A percentile compares a stretch with the other conserved stretches of the same genome.
Conservation (phyloP, 148 eudicot species). For the Silene latifolia region DNA sequence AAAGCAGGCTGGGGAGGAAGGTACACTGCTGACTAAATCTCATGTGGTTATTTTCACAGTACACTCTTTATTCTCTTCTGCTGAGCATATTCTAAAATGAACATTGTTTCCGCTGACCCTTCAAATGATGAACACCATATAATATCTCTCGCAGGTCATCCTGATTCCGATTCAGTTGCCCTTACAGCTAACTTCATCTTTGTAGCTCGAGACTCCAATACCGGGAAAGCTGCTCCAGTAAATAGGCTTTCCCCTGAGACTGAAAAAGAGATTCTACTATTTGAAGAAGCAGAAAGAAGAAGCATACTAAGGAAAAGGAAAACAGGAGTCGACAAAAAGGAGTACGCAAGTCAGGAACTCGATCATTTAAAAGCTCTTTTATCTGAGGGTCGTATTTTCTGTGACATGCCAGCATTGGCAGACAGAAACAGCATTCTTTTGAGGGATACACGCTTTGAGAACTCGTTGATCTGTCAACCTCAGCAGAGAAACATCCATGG, state of each 20-base stretch:
- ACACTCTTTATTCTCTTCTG: too few species aligned
- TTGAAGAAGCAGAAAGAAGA: slow-evolving; percentile 83
- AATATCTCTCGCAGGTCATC: slow-evolving; percentile 30
- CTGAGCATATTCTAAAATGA: too few species aligned
- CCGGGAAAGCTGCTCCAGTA: slow-evolving; percentile 81
- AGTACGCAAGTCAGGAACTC: slow-evolving; percentile 38
- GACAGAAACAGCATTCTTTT: slow-evolving; percentile 94
- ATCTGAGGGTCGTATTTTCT: slow-evolving; percentile 84
- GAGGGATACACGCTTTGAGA: slow-evolving; percentile 78
- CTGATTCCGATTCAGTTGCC: slow-evolving; percentile 50
- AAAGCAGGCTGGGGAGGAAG: slow-evolving; percentile 52
- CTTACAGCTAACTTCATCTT: slow-evolving; percentile 92
- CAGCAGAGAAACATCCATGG: slow-evolving; percentile 98
- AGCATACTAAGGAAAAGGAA: slow-evolving; percentile 58
- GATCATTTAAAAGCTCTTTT: slow-evolving; percentile 49
- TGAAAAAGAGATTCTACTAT: slow-evolving; percentile 59
- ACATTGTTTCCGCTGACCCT: too few species aligned
- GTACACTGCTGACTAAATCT: slow-evolving; percentile 36
- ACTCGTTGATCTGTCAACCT: slow-evolving; percentile 93
- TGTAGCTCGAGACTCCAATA: slow-evolving; percentile 92
- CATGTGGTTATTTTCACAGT: background rate
- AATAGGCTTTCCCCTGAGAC: slow-evolving; percentile 83
- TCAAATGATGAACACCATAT: too few species aligned
- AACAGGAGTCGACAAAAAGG: slow-evolving; percentile 39
- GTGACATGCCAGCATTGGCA: slow-evolving; percentile 98